phyloP scores from a whole-genome alignment of 768 basidiomycete species.

The Roridomyces roridus region DNA sequence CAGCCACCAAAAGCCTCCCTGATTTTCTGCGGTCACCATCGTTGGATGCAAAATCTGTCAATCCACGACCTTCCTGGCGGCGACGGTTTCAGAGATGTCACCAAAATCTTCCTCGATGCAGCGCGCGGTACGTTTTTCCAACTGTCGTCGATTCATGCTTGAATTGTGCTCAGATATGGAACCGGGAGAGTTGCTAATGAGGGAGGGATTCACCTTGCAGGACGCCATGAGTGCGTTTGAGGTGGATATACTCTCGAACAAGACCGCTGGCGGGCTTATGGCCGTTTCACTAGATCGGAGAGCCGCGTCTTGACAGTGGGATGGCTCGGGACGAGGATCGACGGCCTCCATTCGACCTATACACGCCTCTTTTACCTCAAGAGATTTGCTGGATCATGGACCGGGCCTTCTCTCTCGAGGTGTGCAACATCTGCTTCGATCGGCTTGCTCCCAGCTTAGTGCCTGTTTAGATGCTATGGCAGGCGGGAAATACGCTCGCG shows the following conservation, averaged over 20 bases:
- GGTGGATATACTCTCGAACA: conserved; percentile 46
- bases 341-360: conserved; percentile 64
- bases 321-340: conserved; percentile 52
- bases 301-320: conserved; percentile 89
- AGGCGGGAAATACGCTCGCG: conserved; percentile 81
- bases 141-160: no score
- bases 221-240: conserved; percentile 97
- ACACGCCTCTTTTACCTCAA: conserved; percentile 67
- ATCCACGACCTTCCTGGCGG: conserved; percentile 55
- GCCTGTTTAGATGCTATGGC: conserved; percentile 76
- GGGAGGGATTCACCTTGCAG: conserved; percentile 72
- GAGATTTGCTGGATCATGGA: conserved; percentile 93
- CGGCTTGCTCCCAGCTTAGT: conserved; percentile 5
- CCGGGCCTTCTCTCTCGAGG: conserved; percentile 79
- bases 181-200: conserved; percentile 65
- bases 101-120: conserved; percentile 62
- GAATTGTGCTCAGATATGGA: conserved; percentile 66
- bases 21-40: background rate
- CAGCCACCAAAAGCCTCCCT: background rate
- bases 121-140: conserved; percentile 59
- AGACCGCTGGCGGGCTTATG: conserved; percentile 8
- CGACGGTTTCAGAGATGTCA: conserved; percentile 69
- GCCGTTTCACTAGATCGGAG: conserved; percentile 70
- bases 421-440: conserved; percentile 39
- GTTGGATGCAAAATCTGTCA: conserved; percentile 12